Evolutionary conservation across 1,284 basidiomycete genomes (phyloP).

Genomic region (Ganoderma lingzhi): DNA sequence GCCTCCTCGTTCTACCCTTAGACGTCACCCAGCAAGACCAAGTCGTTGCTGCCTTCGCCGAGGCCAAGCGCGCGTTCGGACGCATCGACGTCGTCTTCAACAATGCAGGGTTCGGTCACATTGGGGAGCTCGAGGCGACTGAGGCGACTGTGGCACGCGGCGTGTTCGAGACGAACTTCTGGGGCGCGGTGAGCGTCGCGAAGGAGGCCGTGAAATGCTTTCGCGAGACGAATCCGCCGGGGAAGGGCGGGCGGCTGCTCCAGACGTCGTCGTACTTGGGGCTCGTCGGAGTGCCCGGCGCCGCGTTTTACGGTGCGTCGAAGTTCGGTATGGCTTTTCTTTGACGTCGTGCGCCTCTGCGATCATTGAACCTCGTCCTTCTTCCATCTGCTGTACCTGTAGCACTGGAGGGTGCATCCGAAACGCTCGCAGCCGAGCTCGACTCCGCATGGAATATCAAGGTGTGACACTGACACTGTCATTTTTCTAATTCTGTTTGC

Average conservation of each 20-base stretch:
- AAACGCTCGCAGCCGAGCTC: constrained; percentile 42
- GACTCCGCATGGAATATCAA: constrained; percentile 52
- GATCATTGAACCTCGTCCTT: neutral
- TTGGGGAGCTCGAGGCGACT: constrained; percentile 44
- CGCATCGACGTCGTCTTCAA: constrained; percentile 54
- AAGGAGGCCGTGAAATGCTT: constrained; percentile 46
- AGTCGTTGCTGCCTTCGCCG: constrained; percentile 45
- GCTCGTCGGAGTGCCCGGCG: constrained; percentile 32
- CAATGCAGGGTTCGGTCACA: constrained; percentile 45
- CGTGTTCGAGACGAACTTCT: constrained; percentile 49
- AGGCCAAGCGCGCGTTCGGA: constrained; percentile 45
- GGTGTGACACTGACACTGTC: constrained; percentile 25
- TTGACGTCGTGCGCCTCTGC: neutral
- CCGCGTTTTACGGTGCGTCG: constrained; percentile 43
- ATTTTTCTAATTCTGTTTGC: neutral
- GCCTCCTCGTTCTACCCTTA: constrained; percentile 47
- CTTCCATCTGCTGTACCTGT: too few species aligned
- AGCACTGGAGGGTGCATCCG: constrained; percentile 42
- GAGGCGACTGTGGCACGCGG: constrained; percentile 41
- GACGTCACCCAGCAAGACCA: constrained; percentile 47
- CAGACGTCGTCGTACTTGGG: constrained; percentile 42
- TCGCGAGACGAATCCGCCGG: constrained; percentile 46
- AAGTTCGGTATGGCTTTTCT: constrained; percentile 35
- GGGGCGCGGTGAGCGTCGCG: constrained; percentile 45
- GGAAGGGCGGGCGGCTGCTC: constrained; percentile 42